phyloP scores from a whole-genome alignment of 75 land plant genomes.

The Larix kaempferi region DNA sequence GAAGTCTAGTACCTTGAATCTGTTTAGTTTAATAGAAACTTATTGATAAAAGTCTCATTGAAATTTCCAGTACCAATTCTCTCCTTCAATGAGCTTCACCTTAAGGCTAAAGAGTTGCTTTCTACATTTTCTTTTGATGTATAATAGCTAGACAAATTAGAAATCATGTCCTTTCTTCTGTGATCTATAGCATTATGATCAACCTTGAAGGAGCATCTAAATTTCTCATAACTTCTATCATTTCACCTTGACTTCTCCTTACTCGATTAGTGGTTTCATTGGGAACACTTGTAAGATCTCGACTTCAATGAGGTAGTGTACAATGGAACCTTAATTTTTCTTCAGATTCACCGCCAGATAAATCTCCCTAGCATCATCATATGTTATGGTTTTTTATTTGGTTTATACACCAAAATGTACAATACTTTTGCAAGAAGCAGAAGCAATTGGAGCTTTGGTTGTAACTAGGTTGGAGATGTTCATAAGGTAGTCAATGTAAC shows the following conservation, averaged over 20 bases:
- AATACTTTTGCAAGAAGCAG: conserved; percentile 69
- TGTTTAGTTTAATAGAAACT: conserved; percentile 17
- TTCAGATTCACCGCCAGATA: conserved; percentile 15
- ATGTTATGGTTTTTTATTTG: conserved; percentile 85
- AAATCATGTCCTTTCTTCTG: conserved; percentile 35
- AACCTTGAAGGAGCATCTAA: conserved; percentile 11
- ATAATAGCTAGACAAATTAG: conserved; percentile 23
- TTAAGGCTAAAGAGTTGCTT: conserved; percentile 20
- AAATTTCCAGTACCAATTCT: conserved; percentile 17
- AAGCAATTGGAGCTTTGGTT: conserved; percentile 59
- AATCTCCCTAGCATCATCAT: conserved; percentile 33
- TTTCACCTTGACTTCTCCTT: conserved; percentile 25
- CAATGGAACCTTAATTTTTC: conserved; percentile 39
- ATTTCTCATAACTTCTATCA: conserved; percentile 16
- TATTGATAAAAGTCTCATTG: not conserved
- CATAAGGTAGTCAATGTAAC: conserved; percentile 81
- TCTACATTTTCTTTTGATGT: conserved; percentile 17
- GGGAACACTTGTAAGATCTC: conserved; percentile 50
- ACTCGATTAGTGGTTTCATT: conserved; percentile 24
- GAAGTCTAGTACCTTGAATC: conserved; percentile 15
- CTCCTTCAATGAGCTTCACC: conserved; percentile 28
- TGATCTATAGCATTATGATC: conserved; percentile 14
- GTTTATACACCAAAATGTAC: conserved; percentile 89
- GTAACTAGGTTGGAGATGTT: conserved; percentile 95
- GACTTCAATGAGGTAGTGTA: conserved; percentile 62